Conservation (phyloP, 345 rosid genomes). For the Viola odorata region DNA sequence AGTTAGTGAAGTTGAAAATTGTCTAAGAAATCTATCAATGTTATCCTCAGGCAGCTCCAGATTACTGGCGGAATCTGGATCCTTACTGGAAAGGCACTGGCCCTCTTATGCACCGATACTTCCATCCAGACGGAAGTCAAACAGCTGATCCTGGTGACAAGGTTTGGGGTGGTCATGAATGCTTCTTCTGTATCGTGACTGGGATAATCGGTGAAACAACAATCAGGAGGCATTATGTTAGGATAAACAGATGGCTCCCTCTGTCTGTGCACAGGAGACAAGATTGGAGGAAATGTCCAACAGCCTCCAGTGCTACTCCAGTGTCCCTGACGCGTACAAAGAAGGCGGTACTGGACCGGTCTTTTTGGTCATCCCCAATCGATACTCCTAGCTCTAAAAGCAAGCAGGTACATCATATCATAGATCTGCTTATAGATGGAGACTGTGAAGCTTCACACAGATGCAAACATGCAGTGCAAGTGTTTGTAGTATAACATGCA, state of each 20-base stretch:
- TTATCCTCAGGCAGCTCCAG: constrained; percentile 40
- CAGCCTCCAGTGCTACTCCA: constrained; percentile 39
- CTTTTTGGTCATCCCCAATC: constrained; percentile 5
- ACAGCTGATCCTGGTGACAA: constrained; percentile 51
- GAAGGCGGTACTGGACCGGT: constrained; percentile 48
- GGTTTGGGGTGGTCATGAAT: constrained; percentile 66
- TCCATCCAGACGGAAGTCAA: constrained; percentile 58
- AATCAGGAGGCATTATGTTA: constrained; percentile 49
- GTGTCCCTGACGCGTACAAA: constrained; percentile 41
- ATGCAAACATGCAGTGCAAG: no score
- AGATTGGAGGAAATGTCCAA: constrained; percentile 69
- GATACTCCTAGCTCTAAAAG: no score
- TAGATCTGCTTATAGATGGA: no score
- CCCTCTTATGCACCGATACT: constrained; percentile 48
- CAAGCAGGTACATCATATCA: no score
- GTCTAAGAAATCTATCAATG: not conserved
- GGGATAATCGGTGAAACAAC: constrained; percentile 38
- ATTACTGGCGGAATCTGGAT: constrained; percentile 58
- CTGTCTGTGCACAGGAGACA: constrained; percentile 39
- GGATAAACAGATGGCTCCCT: constrained; percentile 54
- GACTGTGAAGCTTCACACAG: no score
- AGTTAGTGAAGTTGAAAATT: no score
- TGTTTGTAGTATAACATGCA: no score
- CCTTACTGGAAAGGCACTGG: constrained; percentile 49
- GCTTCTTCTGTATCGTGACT: constrained; percentile 44